Percentiles rank a stretch among this genome's conserved stretches.
These are phyloP conservation scores for Hypoxylon perforatum DNA, from an alignment of 495 filamentous ascomycete genomes.

Conservation along the genomic window DNA sequence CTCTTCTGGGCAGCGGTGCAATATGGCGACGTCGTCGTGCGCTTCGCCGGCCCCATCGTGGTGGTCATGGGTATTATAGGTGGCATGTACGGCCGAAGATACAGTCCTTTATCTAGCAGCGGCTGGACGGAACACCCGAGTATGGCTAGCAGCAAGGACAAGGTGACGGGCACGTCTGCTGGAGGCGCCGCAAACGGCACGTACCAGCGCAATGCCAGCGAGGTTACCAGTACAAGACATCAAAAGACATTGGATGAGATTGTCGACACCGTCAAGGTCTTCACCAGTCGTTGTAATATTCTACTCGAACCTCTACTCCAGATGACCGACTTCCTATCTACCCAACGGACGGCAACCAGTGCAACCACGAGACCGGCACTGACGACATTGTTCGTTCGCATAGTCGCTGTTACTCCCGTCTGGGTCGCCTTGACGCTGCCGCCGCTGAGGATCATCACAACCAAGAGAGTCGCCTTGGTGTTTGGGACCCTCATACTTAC, in stretches of 20 bases:
- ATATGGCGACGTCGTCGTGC: slow-evolving; percentile 84
- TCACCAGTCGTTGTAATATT: slow-evolving; percentile 91
- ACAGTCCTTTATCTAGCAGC: slow-evolving; percentile 88
- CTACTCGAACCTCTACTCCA: slow-evolving; percentile 87
- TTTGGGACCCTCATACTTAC: slow-evolving; percentile 84
- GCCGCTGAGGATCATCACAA: slow-evolving; percentile 86
- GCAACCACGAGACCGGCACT: slow-evolving; percentile 93
- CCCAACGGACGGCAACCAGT: slow-evolving; percentile 88
- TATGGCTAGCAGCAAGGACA: slow-evolving; percentile 41
- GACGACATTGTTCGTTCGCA: slow-evolving; percentile 88
- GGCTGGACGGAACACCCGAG: slow-evolving; percentile 68
- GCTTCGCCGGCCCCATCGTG: slow-evolving; percentile 83
- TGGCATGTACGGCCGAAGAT: slow-evolving; percentile 92
- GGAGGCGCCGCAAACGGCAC: slow-evolving; percentile 51
- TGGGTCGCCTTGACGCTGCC: slow-evolving; percentile 87
- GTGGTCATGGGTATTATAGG: slow-evolving; percentile 81
- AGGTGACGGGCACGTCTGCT: slow-evolving; percentile 56
- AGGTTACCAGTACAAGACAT: slow-evolving; percentile 72
- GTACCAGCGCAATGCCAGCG: slow-evolving; percentile 64
- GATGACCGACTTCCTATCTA: slow-evolving; percentile 93
- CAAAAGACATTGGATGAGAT: slow-evolving; percentile 93
- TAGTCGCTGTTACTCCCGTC: slow-evolving; percentile 84
- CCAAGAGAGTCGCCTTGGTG: slow-evolving; percentile 80
- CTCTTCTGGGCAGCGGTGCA: slow-evolving; percentile 86
- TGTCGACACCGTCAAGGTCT: slow-evolving; percentile 86